Evolutionary conservation across 1,284 basidiomycete species (phyloP), one percentile per base, ranked within the genome.

Genomic region (Moesziomyces aphidis): DNA sequence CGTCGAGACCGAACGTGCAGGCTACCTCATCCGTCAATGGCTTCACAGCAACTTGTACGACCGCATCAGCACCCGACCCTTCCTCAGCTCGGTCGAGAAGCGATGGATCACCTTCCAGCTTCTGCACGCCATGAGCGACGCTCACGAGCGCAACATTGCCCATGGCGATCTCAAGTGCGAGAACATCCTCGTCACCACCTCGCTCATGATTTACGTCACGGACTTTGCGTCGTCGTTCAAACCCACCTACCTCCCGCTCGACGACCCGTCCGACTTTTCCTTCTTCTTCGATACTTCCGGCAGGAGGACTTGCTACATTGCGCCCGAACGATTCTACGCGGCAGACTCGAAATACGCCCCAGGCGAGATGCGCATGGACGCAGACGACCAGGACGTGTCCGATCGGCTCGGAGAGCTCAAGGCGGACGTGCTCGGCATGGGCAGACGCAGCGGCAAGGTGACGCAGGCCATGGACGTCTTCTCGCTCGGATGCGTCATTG

Each of bases 381-480:
- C 42, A 1, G 48, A 46, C 15, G 47, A 51, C n/a, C 13, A 22
- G 15, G 57, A 64, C n/a, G 48, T 44, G 22, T 55, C 48, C 13
- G 55, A 62, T 15, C 67, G 61, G 22, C 53, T 56, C 21, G 57
- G 61, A 36, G 66, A 72, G 13, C 49, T 76, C 15, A 65, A 78
- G 24, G 63, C 71, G 0, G 78, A 80, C 48, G 28, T 73, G n/a
- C 63, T 81, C 10, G 78, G 81, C 4, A 59, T 80, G 5, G 79
- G 75, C 22, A 88, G 88, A 77, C 85, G 88, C 26, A 91, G 95
- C 68, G 92, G 91, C 6, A 91, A 89, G 76, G 91, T 99, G 23
- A 95, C 93, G 0, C 95, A 99, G 85, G 89, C 93, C 4, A 99
- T 99, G 97, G 97, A 99, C 84, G 93, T 96, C 55, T 99, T 99